Evolutionary conservation across 2,329 filamentous ascomycete genomes (phyloP).

Genomic region (Trichoderma aggressivum): DNA sequence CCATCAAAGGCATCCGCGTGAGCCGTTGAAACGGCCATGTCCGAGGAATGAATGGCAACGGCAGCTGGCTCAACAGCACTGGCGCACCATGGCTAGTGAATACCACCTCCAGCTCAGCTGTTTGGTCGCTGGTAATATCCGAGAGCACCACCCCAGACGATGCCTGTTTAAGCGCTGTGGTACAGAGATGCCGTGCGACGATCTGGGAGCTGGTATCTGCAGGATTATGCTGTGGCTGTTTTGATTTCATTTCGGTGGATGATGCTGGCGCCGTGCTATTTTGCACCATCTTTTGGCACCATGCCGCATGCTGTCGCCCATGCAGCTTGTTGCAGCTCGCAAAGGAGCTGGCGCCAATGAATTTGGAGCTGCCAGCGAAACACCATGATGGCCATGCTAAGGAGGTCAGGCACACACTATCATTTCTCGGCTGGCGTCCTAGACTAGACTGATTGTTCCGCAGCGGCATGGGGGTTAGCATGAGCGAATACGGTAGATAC

Average conservation of each 20-base stretch:
- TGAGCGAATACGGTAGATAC: neutral
- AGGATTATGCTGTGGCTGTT: slow-evolving; percentile 9
- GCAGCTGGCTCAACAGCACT: neutral
- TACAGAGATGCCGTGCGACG: slow-evolving; percentile 5
- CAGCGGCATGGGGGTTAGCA: neutral
- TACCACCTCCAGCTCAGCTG: slow-evolving; percentile 1
- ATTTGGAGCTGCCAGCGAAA: slow-evolving; percentile 6
- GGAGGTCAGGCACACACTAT: neutral
- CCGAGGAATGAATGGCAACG: neutral
- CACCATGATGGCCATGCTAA: neutral
- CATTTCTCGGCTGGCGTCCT: neutral
- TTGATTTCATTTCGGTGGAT: neutral
- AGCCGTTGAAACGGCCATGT: slow-evolving; percentile 6
- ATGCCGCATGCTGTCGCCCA: slow-evolving; percentile 2
- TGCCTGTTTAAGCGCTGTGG: slow-evolving; percentile 1
- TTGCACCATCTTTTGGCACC: neutral
- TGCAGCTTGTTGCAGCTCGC: slow-evolving; percentile 1
- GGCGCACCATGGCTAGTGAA: slow-evolving; percentile 10
- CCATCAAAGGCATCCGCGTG: slow-evolving; percentile 3
- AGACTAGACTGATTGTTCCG: neutral
- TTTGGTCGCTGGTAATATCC: slow-evolving; percentile 13
- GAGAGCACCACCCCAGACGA: slow-evolving; percentile 5
- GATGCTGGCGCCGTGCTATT: slow-evolving; percentile 6
- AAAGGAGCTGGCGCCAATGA: neutral
- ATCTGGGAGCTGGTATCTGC: slow-evolving; percentile 7